Evolutionary conservation across 805 yeast species (phyloP), one percentile per base, ranked within the genome.

Genomic region (Jamesozyma rosinii): DNA sequence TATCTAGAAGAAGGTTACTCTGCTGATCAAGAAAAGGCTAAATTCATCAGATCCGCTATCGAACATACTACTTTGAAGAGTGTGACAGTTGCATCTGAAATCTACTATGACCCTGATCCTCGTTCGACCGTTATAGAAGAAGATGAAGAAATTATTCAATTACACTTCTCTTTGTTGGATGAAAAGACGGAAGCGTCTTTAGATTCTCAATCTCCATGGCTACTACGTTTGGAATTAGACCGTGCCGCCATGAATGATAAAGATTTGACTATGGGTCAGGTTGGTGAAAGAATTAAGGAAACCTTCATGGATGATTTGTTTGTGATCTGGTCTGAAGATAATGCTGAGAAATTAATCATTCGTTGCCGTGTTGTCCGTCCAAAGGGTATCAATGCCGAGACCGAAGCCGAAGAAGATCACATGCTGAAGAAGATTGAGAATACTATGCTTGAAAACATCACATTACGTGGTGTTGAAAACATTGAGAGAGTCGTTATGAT

Each of bases 281-380:
- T 92, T 44, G 97, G 98, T 22, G 94, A 88, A 55, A 88, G 83
- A 71, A 92, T 92, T 48, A 82, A 88, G 50, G 89, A 85, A 59
- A 82, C 85, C 49, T 92, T 92, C 65, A 94, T 89, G 43, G 95
- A 88, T 55, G 98, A 92, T 67, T 69, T 92, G 68, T 92, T 90
- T 58, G 95, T 92, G 34, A 92, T 92, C 59, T 92, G 98, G 97
- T 87, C 97, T 38, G 98, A 94, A 73, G 99, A 92, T 71, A 90
- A 92, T 58, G 96, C 97, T 37, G 97, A 90, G 53, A 89, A 88
- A 66, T 81, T 92, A 66, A 82, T 92, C 49, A 84, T 92, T 54
- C 95, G 99, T 74, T 90, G 97, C 74, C 85, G 99, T 72, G 95
- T 94, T 54, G 87, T 92, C 37, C 86, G 98, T 67, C 96, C 95